Evolutionary conservation across 192 early-diverging fungal genomes (phyloP), one percentile per base, ranked within the genome.

Genomic region (Spinellus fusiger): DNA sequence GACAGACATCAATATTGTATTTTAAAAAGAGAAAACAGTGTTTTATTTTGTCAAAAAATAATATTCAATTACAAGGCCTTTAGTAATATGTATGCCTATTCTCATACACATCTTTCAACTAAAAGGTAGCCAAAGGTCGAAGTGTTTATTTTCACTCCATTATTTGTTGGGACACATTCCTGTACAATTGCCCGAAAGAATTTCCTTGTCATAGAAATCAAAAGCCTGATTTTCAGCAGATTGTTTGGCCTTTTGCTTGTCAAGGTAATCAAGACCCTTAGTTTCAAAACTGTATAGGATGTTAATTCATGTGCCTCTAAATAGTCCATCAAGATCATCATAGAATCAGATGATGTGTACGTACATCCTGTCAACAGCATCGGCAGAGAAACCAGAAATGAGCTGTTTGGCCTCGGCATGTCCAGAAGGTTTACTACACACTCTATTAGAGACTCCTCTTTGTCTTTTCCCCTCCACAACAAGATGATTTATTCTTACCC

Each of bases 201-300:
- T 32, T 20, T 55, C 29, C 20, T 68, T 64, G 2, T 71, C 64
- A 35, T 78, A 78, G 52, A 61, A 56, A 2, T 62, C 3, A 26
- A 60, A 26, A 18, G 62, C 69, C 15, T 73, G 55, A 27, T 74
- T 26, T 57, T 78, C 70, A 56, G 76, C 76, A 34, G 74, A 61
- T 12, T 53, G 64, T 71, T 79, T 79, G 52, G 77, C 71, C 68
- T 71, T 79, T 59, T 75, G 64, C 49, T 65, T 62, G 54, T 79
- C 77, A 46, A 79, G 22, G 57, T 70, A 76, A 50, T 79, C 71
- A 46, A 79, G 58, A 47, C 77, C 74, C 72, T 79, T 76, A 69
- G 74, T 72, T 64, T 76, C 72, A 40, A 76, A 31, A 20, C 35
- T 27, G 25, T 38, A 40, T 3, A 18, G 29, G n/a, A n/a, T n/a